Evolutionary conservation across 345 rosid species (phyloP), one percentile per base, ranked within the genome.

Genomic region (Cardamine occulta): DNA sequence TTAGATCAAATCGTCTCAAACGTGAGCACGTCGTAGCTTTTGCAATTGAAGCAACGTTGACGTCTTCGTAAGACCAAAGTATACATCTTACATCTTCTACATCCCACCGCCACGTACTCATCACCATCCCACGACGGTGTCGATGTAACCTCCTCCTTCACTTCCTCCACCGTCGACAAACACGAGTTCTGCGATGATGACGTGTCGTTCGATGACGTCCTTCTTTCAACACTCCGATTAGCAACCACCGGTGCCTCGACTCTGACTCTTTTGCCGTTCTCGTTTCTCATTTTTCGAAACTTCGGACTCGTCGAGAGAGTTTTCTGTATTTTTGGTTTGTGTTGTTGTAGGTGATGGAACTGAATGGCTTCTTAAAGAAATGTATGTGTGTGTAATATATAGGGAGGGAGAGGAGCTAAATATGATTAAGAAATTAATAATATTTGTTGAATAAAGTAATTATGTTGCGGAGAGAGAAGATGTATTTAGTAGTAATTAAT

Each of bases 101-200:
- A 77, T 58, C 80, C 77, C 9, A 5, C 40, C 31, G 17, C 68
- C 39, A 77, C 29, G 32, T 47, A 7, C 63, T 54, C 52, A 51
- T 76, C 75, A 1, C 60, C 76, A 19, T 6, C 15, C 80, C 68
- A 57, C 72, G 80, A 64, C 49, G 80, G 71, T 48, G 76, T 47
- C 40, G 80, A 77, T 49, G 77, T 55, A 57, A 77, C 68, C 68
- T 77, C 80, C 24, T 70, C 80, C 62, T 64, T 71, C 67, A 18
- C 48, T 45, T 76, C 80, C 66, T 70, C 66, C 66, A 26, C n/a
- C 61, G 66, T 77, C 21, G 75, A 52, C 26, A 77, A 0, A 45
- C 76, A 70, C 55, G 80, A 77, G 53, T 12, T 64, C 23, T 15
- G 5, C 48, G 61, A 64, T 48, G 80, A 55, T 63, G 66, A 45